Evolutionary conservation across 345 rosid genomes (phyloP), one percentile per base, ranked within the genome.

Genomic region (Anastatica hierochuntica): DNA sequence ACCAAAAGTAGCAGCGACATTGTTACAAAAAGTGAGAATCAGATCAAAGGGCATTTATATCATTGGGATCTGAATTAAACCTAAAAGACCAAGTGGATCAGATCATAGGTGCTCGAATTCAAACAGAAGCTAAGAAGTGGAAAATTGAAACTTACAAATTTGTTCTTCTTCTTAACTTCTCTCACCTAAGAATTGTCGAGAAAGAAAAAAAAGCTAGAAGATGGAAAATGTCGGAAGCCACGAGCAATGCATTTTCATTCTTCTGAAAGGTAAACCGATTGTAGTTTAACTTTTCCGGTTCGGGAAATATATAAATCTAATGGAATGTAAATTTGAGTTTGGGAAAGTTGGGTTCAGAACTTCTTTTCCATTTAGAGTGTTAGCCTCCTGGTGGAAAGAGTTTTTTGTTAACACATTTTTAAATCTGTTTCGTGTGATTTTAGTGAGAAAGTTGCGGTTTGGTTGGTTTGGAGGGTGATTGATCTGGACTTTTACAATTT

Each of bases 161-260:
- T 8, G 7, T 31, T 36, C 21, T 24, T 27, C 49, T 20, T 40
- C 5, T 21, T 8, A n/a, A n/a, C 44, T 34, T 49, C 36, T 49
- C 24, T 9, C 11, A 6, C 21, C 35, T 8, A 19, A 21, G 36
- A 63, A 18, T 35, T 49, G 45, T 58, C 14, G 40, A 35, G 63
- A n/a, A n/a, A n/a, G 4, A 24, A 27, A 42, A 14, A 20, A 50
- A 42, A 23, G 41, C 31, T 49, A 57, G 59, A 50, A 58, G 54
- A 20, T 58, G 54, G 23, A 50, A 41, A 51, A 15, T 66, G 54
- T 51, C 65, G 43, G 53, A 43, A 51, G 34, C 42, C 37, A 51
- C 53, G 35, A 58, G 47, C 57, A 27, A 43, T 43, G 43, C 51
- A 18, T 50, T 50, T 31, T 31, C 9, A 31, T 9, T 31, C n/a